Conservation (phyloP, 1,139 yeast species). For the Sugiyamaella paludigena region DNA sequence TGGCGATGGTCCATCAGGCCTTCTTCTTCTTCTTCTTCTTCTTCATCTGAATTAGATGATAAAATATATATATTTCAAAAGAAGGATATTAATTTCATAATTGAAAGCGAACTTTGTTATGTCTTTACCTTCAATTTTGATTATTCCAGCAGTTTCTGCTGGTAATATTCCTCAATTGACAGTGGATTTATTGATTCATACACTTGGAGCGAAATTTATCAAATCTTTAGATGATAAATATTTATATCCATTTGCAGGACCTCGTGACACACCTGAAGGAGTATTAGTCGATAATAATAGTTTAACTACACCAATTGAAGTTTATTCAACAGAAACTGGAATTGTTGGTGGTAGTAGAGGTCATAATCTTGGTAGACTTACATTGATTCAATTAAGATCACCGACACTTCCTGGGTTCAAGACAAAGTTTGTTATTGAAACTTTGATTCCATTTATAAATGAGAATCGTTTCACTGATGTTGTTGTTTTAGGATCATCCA, state of each 20-base stretch:
- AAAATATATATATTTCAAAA: too few species aligned
- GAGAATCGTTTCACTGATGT: conserved; percentile 45
- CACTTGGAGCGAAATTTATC: conserved; percentile 51
- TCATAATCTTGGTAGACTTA: conserved; percentile 31
- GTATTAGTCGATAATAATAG: conserved; percentile 34
- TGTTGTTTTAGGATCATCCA: conserved; percentile 67
- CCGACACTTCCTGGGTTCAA: conserved; percentile 73
- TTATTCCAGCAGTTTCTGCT: conserved; percentile 77
- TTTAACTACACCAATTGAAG: conserved; percentile 60
- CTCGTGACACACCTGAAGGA: conserved; percentile 51
- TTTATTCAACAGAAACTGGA: conserved; percentile 20
- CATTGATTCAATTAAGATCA: conserved; percentile 75
- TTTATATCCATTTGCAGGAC: conserved; percentile 82
- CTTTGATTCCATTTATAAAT: conserved; percentile 51
- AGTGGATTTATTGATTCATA: conserved; percentile 68
- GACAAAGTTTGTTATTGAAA: conserved; percentile 50
- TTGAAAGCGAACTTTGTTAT: too few species aligned
- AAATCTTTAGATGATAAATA: conserved; percentile 57
- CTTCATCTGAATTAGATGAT: background rate
- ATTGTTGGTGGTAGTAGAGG: background rate
- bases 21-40: too few species aligned
- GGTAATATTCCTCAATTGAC: conserved; percentile 90
- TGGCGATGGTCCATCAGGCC: too few species aligned
- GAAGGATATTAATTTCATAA: too few species aligned
- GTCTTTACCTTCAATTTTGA: conserved; percentile 33